A percentile compares a stretch with the other conserved stretches of the same genome.
Evolutionary conservation across 2,329 filamentous ascomycete genomes (phyloP).

Genomic region (Berkeleyomyces rouxiae): DNA sequence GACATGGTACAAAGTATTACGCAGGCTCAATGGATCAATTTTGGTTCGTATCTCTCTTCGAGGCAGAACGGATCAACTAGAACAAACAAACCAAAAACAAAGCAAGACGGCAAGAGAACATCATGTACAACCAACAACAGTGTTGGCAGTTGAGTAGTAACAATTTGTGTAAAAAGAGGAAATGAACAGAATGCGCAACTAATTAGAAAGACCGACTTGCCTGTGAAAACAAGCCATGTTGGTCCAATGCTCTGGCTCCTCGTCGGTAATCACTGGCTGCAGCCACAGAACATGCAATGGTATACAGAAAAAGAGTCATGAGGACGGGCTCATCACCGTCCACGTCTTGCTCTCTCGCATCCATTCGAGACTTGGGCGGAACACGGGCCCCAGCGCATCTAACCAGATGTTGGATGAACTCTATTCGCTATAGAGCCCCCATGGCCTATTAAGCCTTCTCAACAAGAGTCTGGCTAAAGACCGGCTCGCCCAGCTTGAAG

Average conservation of each 20-base stretch:
- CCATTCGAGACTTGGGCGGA: not conserved
- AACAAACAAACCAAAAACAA: not conserved
- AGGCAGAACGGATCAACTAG: not conserved
- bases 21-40: not conserved
- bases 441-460: not conserved
- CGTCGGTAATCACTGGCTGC: not conserved
- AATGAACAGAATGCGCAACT: not conserved
- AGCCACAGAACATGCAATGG: not conserved
- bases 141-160: not conserved
- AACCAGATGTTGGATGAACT: not conserved
- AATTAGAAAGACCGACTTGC: not conserved
- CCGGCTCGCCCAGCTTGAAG: constrained; percentile 20
- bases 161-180: not conserved
- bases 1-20: no score
- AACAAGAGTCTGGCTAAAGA: not conserved
- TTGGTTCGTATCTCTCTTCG: not conserved
- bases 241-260: not conserved
- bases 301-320: not conserved
- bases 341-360: not conserved
- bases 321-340: not conserved
- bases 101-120: not conserved
- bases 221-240: not conserved
- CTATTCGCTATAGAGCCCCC: not conserved
- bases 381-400: not conserved
- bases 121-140: not conserved